Conservation (phyloP, 371 early-diverging fungal genomes). For the Mortierella polycephala region DNA sequence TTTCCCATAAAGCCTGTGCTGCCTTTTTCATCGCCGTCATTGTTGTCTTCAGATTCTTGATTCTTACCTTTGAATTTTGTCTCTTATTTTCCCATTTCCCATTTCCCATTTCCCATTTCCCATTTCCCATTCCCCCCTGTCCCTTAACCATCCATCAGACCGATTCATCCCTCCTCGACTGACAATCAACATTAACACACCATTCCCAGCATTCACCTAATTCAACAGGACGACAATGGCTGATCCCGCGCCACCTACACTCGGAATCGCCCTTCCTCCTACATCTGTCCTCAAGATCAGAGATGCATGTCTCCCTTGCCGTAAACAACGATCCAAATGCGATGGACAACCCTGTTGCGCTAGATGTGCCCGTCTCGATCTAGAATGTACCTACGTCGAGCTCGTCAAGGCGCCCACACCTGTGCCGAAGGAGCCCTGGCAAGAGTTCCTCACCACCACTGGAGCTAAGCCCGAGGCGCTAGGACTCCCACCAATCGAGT, state of each 20-base stretch:
- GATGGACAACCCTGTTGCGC: constrained; percentile 52
- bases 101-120: not conserved
- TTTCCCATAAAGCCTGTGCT: not conserved
- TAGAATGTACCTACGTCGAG: constrained; percentile 54
- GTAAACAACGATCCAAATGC: constrained; percentile 54
- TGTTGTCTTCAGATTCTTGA: constrained; percentile 1
- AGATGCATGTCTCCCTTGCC: constrained; percentile 53
- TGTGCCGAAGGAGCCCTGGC: constrained; percentile 46
- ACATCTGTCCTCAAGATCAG: constrained; percentile 55
- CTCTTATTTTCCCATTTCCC: not conserved
- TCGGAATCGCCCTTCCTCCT: constrained; percentile 47
- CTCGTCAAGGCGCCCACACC: constrained; percentile 44
- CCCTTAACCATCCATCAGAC: not conserved
- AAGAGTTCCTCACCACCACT: constrained; percentile 51
- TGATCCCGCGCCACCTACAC: constrained; percentile 38
- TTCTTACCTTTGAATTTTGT: not conserved
- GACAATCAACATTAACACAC: not conserved
- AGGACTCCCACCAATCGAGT: constrained; percentile 29
- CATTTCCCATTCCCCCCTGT: not conserved
- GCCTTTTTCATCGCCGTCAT: not conserved
- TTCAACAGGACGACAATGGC: constrained; percentile 21
- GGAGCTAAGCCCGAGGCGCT: constrained; percentile 49
- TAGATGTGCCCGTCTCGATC: constrained; percentile 50
- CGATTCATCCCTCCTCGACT: not conserved
- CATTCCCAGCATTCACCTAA: not conserved